Conservation (phyloP, 2,329 filamentous ascomycete genomes). For the Coniosporium uncinatum region DNA sequence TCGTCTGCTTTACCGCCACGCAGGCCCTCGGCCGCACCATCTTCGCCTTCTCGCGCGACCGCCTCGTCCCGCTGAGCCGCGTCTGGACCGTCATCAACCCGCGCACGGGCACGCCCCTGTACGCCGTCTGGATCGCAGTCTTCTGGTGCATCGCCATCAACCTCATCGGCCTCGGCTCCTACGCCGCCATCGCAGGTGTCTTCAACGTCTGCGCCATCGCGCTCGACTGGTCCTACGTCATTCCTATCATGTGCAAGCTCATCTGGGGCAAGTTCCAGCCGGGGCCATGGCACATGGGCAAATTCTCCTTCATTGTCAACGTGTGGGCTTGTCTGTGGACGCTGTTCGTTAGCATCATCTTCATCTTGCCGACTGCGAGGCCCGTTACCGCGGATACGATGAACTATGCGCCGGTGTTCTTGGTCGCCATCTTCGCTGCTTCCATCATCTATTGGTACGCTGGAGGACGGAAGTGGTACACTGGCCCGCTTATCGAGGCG, state of each 20-base stretch:
- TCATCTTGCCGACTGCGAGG: constrained; percentile 42
- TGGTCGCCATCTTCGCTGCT: constrained; percentile 8
- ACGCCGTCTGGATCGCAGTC: constrained; percentile 60
- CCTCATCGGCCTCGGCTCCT: constrained; percentile 44
- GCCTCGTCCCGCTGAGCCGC: constrained; percentile 64
- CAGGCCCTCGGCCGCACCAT: constrained; percentile 59
- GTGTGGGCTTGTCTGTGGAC: constrained; percentile 54
- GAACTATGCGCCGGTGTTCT: constrained; percentile 29
- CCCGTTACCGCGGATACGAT: constrained; percentile 37
- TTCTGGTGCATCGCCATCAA: constrained; percentile 46
- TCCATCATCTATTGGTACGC: constrained; percentile 9
- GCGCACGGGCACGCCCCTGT: constrained; percentile 51
- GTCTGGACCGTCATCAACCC: constrained; percentile 47
- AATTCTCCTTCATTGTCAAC: constrained; percentile 49
- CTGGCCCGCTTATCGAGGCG: constrained; percentile 10
- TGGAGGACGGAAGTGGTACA: constrained; percentile 9
- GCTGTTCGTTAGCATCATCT: constrained; percentile 54
- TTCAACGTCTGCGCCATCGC: constrained; percentile 41
- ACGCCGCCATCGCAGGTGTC: constrained; percentile 41
- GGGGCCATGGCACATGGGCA: constrained; percentile 52
- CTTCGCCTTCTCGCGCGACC: constrained; percentile 71
- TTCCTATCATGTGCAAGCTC: constrained; percentile 53
- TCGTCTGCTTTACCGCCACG: constrained; percentile 55
- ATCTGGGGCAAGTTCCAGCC: constrained; percentile 49
- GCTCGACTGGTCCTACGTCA: constrained; percentile 48